Conservation (phyloP, 257 asterid genomes). For the Scutellaria baicalensis region DNA sequence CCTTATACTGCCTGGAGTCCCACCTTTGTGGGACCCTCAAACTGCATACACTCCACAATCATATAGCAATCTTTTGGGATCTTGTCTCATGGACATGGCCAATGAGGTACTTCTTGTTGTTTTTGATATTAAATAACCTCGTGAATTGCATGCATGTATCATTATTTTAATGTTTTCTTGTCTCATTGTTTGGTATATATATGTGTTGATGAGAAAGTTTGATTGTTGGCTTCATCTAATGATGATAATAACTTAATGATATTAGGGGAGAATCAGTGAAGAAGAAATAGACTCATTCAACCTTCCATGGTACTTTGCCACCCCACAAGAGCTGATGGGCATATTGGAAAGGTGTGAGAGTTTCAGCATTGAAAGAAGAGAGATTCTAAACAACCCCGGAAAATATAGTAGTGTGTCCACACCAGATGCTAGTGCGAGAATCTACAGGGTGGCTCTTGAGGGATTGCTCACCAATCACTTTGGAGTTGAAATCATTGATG, state of each 20-base stretch:
- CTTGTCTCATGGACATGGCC: constrained; percentile 29
- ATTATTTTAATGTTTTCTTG: no score
- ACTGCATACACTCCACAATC: not conserved
- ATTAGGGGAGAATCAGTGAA: constrained; percentile 15
- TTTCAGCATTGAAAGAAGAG: constrained; percentile 26
- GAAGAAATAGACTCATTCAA: constrained; percentile 26
- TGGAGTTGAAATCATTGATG: not conserved
- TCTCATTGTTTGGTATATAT: no score
- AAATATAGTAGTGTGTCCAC: not conserved
- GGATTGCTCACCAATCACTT: constrained; percentile 9
- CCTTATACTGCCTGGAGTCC: constrained; percentile 11
- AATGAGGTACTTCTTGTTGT: no score
- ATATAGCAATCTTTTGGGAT: not conserved
- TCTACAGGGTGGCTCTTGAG: constrained; percentile 15
- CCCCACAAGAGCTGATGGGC: constrained; percentile 10
- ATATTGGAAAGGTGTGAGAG: not conserved
- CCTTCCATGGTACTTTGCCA: constrained; percentile 10
- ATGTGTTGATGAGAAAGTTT: no score
- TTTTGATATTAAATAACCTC: no score
- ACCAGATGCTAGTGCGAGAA: not conserved
- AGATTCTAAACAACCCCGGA: constrained; percentile 9
- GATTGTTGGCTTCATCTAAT: no score
- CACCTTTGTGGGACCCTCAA: not conserved
- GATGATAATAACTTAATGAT: no score
- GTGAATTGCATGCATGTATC: no score